These are phyloP conservation scores for Boechera stricta DNA, from an alignment of 345 rosid genomes.

Conservation along the genomic window DNA sequence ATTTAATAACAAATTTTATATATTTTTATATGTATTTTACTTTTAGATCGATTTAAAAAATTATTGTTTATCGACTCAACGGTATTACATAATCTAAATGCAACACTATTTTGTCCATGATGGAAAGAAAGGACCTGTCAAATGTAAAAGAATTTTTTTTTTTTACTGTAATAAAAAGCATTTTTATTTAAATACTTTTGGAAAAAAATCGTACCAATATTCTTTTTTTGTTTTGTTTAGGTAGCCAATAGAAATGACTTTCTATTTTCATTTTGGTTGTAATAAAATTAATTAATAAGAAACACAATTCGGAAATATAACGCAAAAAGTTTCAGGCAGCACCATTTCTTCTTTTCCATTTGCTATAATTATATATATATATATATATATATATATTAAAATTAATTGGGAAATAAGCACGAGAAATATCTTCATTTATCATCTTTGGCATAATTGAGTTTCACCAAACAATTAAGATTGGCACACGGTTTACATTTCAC, in stretches of 20 bases:
- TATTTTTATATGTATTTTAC: neutral
- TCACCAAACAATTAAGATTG: conserved; percentile 36
- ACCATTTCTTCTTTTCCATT: neutral
- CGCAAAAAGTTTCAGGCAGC: neutral
- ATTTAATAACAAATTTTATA: too few species aligned
- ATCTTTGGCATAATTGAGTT: conserved; percentile 29
- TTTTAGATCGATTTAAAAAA: neutral
- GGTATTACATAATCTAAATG: neutral
- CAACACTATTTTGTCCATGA: neutral
- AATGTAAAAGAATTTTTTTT: neutral
- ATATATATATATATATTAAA: neutral
- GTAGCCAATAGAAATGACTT: neutral
- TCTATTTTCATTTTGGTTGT: neutral
- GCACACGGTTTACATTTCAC: conserved; percentile 22
- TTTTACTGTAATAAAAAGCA: too few species aligned
- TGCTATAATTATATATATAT: neutral
- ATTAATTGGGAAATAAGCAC: neutral
- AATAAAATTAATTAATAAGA: neutral
- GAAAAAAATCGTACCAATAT: neutral
- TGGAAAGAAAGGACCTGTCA: conserved; percentile 7
- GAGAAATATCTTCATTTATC: neutral
- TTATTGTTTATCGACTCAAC: neutral
- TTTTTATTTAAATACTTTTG: too few species aligned
- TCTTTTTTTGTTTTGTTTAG: neutral
- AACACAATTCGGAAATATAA: neutral